phyloP scores from a whole-genome alignment of 2,329 filamentous ascomycete genomes.

The Epichloe amarillans region DNA sequence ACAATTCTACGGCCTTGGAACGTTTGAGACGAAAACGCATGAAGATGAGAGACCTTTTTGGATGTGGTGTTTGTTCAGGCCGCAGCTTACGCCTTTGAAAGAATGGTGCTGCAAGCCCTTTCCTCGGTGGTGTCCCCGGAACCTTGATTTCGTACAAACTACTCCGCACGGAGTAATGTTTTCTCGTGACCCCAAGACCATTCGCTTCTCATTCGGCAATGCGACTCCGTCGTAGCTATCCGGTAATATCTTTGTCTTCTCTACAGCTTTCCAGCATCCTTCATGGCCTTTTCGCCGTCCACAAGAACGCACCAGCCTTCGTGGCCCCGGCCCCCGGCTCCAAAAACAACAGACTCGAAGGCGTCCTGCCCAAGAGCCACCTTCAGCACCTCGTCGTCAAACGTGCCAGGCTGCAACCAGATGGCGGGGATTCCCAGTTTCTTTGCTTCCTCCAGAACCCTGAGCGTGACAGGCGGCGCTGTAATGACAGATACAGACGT shows the following conservation, averaged over 20 bases:
- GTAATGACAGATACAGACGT: conserved; percentile 82
- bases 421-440: conserved; percentile 58
- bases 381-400: conserved; percentile 59
- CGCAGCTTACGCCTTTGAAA: too few species aligned
- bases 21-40: too few species aligned
- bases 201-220: too few species aligned
- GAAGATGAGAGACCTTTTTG: too few species aligned
- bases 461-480: conserved; percentile 61
- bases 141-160: too few species aligned
- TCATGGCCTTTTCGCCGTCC: conserved; percentile 57
- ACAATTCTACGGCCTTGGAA: too few species aligned
- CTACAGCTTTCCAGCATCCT: conserved; percentile 39
- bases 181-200: too few species aligned
- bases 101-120: too few species aligned
- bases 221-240: too few species aligned
- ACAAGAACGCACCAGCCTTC: conserved; percentile 85
- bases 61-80: too few species aligned
- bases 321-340: conserved; percentile 49
- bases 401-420: conserved; percentile 86
- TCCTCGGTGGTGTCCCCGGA: too few species aligned
- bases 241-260: not conserved
- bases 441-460: conserved; percentile 66
- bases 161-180: too few species aligned
- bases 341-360: conserved; percentile 59
- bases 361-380: conserved; percentile 47